phyloP scores from a whole-genome alignment of 345 rosid genomes.

The Brassica carinata region DNA sequence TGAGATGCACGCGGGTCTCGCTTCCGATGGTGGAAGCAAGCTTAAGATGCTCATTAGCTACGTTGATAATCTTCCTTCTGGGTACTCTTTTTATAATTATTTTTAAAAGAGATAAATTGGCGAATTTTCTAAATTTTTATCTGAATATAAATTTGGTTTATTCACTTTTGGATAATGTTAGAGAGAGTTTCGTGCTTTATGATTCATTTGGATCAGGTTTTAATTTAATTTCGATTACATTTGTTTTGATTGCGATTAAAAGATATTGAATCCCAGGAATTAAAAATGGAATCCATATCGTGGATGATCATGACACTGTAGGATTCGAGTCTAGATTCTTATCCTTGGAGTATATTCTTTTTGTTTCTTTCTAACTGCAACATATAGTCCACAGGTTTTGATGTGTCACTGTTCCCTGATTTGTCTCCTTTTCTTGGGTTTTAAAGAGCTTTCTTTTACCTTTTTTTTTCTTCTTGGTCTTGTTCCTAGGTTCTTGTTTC shows the following conservation, averaged over 20 bases:
- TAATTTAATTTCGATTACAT: not conserved
- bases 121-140: not conserved
- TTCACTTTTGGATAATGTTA: constrained; percentile 11
- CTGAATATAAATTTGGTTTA: not conserved
- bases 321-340: not conserved
- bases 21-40: constrained; percentile 93
- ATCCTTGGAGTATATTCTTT: not conserved
- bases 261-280: not conserved
- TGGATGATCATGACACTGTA: not conserved
- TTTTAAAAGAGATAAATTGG: not conserved
- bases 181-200: constrained; percentile 23
- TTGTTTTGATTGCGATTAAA: not conserved
- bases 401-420: constrained; percentile 15
- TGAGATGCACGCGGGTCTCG: constrained; percentile 99
- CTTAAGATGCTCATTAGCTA: constrained; percentile 97
- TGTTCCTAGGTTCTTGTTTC: not conserved
- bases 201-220: not conserved
- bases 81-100: constrained; percentile 41
- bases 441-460: not conserved
- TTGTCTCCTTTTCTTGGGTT: not conserved
- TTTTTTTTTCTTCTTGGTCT: not conserved
- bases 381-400: not conserved
- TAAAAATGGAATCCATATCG: constrained; percentile 7
- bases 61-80: constrained; percentile 92
- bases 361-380: not conserved